Conservation (phyloP, 495 filamentous ascomycete genomes). For the Xylaria curta region DNA sequence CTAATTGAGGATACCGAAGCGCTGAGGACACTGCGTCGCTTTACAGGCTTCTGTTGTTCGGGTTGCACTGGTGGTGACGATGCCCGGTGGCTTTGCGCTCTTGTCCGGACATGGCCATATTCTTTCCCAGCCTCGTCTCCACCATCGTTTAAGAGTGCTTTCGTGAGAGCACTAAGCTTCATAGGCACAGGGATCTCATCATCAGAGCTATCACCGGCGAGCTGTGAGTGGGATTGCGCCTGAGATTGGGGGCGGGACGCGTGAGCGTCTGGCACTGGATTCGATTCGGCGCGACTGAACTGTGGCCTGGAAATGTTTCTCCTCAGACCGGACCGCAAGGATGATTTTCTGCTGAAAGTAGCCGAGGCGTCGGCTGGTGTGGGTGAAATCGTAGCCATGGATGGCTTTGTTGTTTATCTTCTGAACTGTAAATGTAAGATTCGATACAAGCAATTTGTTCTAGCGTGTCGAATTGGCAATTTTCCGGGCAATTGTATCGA, state of each 20-base stretch:
- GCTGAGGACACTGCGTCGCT: slow-evolving; percentile 42
- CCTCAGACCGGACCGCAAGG: slow-evolving; percentile 50
- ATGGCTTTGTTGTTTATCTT: slow-evolving; percentile 23
- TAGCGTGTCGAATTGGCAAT: slow-evolving; percentile 38
- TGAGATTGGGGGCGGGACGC: slow-evolving; percentile 37
- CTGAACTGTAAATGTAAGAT: slow-evolving; percentile 25
- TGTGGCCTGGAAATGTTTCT: slow-evolving; percentile 43
- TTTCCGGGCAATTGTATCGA: slow-evolving; percentile 29
- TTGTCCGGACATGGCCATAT: slow-evolving; percentile 63
- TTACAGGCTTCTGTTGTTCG: slow-evolving; percentile 48
- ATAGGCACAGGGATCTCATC: slow-evolving; percentile 74
- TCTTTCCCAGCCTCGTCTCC: slow-evolving; percentile 60
- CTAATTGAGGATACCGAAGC: slow-evolving; percentile 39
- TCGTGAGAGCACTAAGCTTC: slow-evolving; percentile 80
- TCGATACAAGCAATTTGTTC: slow-evolving; percentile 18
- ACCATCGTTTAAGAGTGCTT: slow-evolving; percentile 73
- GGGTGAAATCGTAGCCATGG: slow-evolving; percentile 47
- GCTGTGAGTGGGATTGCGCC: slow-evolving; percentile 11
- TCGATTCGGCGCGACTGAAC: slow-evolving; percentile 47
- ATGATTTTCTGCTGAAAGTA: slow-evolving; percentile 47
- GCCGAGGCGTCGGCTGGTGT: slow-evolving; percentile 45
- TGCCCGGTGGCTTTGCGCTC: slow-evolving; percentile 52
- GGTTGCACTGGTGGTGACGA: slow-evolving; percentile 56
- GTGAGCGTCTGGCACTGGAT: slow-evolving; percentile 36
- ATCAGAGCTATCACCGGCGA: slow-evolving; percentile 71